Evolutionary conservation across 257 asterid genomes (phyloP).

Genomic region (Coffea eugenioides): DNA sequence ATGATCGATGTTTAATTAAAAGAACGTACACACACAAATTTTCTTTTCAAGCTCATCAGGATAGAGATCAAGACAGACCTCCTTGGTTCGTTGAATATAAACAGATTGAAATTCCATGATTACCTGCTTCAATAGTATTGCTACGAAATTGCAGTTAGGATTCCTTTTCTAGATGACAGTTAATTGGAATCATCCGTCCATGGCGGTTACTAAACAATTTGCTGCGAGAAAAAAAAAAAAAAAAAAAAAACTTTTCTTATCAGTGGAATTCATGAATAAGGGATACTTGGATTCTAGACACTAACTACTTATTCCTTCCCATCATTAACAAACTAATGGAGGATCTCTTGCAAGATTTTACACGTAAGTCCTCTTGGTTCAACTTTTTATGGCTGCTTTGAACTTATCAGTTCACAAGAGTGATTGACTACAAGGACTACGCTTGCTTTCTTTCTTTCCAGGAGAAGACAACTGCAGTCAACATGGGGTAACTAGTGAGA

Average conservation of each 20-base stretch:
- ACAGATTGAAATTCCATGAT: neutral
- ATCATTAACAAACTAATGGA: constrained; percentile 16
- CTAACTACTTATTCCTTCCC: constrained; percentile 42
- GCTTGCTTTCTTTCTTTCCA: neutral
- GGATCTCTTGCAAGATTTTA: constrained; percentile 38
- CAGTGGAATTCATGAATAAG: neutral
- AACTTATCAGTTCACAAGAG: constrained; percentile 5
- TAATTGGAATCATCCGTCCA: constrained; percentile 29
- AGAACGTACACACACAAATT: neutral
- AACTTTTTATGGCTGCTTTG: neutral
- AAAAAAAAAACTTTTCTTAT: constrained; percentile 4
- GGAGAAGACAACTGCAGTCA: neutral
- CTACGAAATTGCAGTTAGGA: constrained; percentile 26
- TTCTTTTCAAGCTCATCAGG: neutral
- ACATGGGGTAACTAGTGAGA: neutral
- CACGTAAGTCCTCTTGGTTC: constrained; percentile 7
- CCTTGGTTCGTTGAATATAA: constrained; percentile 26
- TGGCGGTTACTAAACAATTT: constrained; percentile 35
- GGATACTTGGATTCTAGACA: constrained; percentile 29
- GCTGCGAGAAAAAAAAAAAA: neutral
- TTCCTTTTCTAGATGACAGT: constrained; percentile 28
- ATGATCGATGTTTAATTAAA: neutral
- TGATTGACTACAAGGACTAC: neutral
- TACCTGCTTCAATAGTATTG: constrained; percentile 1
- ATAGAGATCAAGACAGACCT: neutral